Base-by-base conservation (phyloP, 495 filamentous ascomycete genomes). In the Podospora anserina region DNA sequence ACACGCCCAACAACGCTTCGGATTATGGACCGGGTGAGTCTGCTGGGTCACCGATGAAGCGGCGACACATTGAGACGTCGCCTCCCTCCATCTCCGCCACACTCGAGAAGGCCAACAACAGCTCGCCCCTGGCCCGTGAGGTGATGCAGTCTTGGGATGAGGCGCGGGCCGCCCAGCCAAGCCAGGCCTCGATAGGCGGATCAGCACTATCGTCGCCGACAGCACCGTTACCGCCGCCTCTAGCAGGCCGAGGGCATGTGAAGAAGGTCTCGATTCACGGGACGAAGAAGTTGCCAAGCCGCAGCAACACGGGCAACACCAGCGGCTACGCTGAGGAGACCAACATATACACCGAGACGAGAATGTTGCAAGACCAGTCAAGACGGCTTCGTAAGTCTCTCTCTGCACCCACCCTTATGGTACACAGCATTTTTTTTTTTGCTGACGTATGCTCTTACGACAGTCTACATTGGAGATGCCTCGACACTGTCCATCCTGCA, bases 401-500 rank as follows among this genome's bases (percentile, higher is more conserved):
- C 13, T 49, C 9, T 49, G 7, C 18, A 18, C 23, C 23, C 23
- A 23, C 55, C 61, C 59, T 59, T 58, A 39, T 20, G 44, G 30
- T 26, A 60, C 30, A 28, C n/a, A 11, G 20, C 26, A 56, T 32
- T 19, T 23, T 23, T 1, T 23, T 23, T 23, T 23, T 9, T 34
- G 32, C 62, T 32, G 18, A 32, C 26, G n/a, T 61, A 20, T 64
- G 66, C 61, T 18, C 4, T 39, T 27, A 11, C 30, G 64, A 20
- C 27, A 87, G 82, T 87, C 61, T 93, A 92, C 70, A 84, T 93
- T 67, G 90, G 90, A 30, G 89, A 93, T 71, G 89, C 90, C 0
- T 89, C 89, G 1, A 89, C 87, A 57, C 78, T 92, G 61, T 90
- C 90, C 2, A 91, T 90, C 70, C 74, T 93, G 57, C 89, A 91